These are phyloP conservation scores for Eucalyptus tenuipes DNA, from an alignment of 345 rosid genomes.

Conservation along the genomic window DNA sequence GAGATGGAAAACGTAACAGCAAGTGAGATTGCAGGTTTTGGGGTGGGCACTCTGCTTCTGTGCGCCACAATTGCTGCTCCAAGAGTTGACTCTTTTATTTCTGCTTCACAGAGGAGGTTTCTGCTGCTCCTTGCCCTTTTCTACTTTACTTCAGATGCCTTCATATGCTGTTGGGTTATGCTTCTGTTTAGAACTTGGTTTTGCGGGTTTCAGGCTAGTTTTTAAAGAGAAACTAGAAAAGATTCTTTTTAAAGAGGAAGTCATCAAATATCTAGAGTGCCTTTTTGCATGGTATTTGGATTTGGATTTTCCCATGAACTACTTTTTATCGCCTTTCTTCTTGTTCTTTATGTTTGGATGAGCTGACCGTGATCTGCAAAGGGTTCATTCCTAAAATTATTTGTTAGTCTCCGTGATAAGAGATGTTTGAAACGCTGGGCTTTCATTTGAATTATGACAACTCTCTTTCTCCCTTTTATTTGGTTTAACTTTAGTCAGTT, in stretches of 20 bases:
- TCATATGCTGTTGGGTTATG: background rate
- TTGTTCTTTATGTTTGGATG: background rate
- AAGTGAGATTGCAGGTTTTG: conserved; percentile 10
- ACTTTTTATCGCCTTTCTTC: background rate
- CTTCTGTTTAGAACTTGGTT: background rate
- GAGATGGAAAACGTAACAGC: conserved; percentile 13
- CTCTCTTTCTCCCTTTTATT: background rate
- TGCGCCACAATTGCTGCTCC: conserved; percentile 14
- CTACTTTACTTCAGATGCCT: background rate
- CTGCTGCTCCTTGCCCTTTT: background rate
- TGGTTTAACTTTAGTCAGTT: background rate
- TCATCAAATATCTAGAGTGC: background rate
- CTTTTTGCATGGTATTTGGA: background rate
- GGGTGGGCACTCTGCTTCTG: conserved; percentile 11
- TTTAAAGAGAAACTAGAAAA: background rate
- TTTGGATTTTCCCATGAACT: background rate
- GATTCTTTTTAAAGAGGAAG: background rate
- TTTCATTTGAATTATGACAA: background rate
- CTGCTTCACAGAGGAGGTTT: conserved; percentile 10
- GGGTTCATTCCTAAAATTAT: background rate
- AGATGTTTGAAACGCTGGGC: background rate
- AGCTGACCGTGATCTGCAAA: background rate
- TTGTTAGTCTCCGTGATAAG: background rate
- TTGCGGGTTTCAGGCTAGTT: background rate
- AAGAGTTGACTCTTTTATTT: conserved; percentile 7